Base-by-base conservation (phyloP, 2,329 filamentous ascomycete genomes). In the Lojkania enalia region DNA sequence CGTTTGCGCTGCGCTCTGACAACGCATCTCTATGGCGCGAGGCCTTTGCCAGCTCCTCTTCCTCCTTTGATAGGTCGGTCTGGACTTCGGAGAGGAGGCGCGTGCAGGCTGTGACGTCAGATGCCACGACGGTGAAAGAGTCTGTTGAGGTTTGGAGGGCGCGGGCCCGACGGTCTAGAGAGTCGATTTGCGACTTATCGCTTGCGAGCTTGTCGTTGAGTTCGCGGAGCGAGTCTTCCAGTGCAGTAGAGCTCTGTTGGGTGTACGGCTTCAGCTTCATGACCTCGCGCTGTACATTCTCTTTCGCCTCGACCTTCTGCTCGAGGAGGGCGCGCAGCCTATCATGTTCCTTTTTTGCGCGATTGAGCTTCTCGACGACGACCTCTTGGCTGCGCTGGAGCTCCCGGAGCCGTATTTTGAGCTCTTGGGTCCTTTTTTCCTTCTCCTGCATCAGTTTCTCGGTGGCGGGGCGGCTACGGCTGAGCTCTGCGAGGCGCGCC, bases 191-290 rank as follows among this genome's bases (percentile, higher is more conserved):
- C 7, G 83, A 76, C 64, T 92, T 92, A 68, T 96, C 91, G 38
- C 78, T 78, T 53, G 80, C 81, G 40, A 97, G 77, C 36, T 84
- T 88, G 61, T 89, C 86, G 50, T 85, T 88, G 43, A 99, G 76
- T 52, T 96, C 90, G 2, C 86, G 82, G 44, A 99, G 75, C 33
- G 86, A 86, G 21, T 87, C 81, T 69, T 97, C 91, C 20, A 99
- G 78, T 13, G 85, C 85, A 2, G 85, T 86, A 0, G 92, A 90
- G 60, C 88, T 95, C 66, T 97, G 90, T 45, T 92, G 81, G 31
- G 94, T 90, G 68, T 99, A 99, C 11, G 94, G 94, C 43, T 88
- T 83, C 48, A 99, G 74, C 71, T 96, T 97, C 44, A 86, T 82
- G 56, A 88, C 90, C 69, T 97, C 94, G 64, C 94, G 87, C 63